Evolutionary conservation across 768 basidiomycete species (phyloP), one percentile per base, ranked within the genome.

Genomic region (Leccinum variicolor): DNA sequence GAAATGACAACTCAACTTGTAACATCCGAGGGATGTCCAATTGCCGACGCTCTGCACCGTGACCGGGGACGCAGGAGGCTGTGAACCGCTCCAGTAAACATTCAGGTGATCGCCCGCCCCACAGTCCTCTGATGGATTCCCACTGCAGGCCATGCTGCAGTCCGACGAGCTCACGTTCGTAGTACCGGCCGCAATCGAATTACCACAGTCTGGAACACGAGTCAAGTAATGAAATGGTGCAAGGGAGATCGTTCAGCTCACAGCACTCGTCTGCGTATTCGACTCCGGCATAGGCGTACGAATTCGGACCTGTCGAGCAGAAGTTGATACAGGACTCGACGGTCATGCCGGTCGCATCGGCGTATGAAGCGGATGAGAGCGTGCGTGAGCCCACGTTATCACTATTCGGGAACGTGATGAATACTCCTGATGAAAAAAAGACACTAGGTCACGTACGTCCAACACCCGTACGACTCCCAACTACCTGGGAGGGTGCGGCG

Each of bases 1-100:
- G 6, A 14, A 25, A 29, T 19, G 6, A 7, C 3, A n/a, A 9
- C 77, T 58, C 64, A 87, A 41, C 89, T 75, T 85, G 74, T 81
- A 90, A 68, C 90, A 92, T n/a, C 90, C 90, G 29, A 90, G 78
- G 0, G 83, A 85, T 6, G 73, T 67, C 89, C 89, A 91, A 28
- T 79, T 74, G 4, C 86, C 88, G 29, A 86, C 79, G 50, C 69
- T 80, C 4, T 79, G 74, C 0, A 81, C 77, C 23, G 81, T 82
- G 17, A 73, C 60, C 0, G 89, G 87, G 14, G 80, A 69, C 0
- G 83, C 61, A 14, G 89, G 83, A 26, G 87, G 84, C 13, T 75
- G 54, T 29, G 70, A 70, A 17, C 87, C 87, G 60, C 79, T 87
- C 80, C 79, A 83, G 72, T 83, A 90, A 4, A 90, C 68, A 62